phyloP scores from a whole-genome alignment of 2,329 filamentous ascomycete species.

The Paecilomyces variotii region DNA sequence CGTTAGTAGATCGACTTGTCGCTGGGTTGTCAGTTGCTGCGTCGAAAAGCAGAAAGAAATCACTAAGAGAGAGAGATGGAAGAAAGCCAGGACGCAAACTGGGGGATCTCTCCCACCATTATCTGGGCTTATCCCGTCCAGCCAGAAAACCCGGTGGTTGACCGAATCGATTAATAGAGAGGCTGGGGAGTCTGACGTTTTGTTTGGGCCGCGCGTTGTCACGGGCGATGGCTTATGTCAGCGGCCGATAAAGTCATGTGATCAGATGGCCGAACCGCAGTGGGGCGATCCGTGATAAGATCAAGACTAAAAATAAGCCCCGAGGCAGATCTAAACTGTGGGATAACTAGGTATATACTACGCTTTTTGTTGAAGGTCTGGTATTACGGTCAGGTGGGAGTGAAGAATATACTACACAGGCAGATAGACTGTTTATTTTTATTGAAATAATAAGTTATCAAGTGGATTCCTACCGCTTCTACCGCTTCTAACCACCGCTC shows the following conservation, averaged over 20 bases:
- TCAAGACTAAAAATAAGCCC: background rate
- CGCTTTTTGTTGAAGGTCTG: too few species aligned
- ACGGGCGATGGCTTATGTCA: conserved; percentile 22
- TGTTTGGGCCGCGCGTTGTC: conserved; percentile 16
- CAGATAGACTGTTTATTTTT: too few species aligned
- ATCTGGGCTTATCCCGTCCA: background rate
- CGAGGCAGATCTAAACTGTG: background rate
- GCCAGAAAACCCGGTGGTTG: conserved; percentile 28
- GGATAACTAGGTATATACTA: too few species aligned
- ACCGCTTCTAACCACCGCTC: too few species aligned
- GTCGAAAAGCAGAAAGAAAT: background rate
- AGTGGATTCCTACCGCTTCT: too few species aligned
- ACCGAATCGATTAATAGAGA: conserved; percentile 17
- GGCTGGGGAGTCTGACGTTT: conserved; percentile 25
- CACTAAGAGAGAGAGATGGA: background rate
- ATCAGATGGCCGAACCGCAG: background rate
- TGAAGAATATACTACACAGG: too few species aligned
- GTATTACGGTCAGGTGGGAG: too few species aligned
- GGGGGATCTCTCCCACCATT: conserved; percentile 1
- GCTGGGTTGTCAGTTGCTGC: background rate
- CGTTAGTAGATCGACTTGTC: background rate
- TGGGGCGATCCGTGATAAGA: background rate
- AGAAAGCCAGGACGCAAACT: conserved; percentile 8
- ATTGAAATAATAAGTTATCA: too few species aligned
- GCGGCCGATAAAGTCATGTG: background rate